phyloP scores from a whole-genome alignment of 73 alveolate genomes.

The Urostyla sp. region DNA sequence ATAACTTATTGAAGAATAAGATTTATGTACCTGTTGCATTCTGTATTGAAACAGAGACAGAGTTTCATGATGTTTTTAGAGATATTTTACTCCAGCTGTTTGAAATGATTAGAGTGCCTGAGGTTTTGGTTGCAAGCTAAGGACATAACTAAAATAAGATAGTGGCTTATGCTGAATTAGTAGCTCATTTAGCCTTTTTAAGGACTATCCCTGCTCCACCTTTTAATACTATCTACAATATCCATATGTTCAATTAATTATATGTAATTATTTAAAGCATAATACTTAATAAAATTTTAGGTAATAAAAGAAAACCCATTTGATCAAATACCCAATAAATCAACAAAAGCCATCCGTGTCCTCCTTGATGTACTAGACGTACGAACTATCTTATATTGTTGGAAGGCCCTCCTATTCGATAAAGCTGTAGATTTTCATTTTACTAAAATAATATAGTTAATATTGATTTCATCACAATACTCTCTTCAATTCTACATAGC shows the following conservation, averaged over 20 bases:
- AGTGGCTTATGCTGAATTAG: constrained; percentile 32
- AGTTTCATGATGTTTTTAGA: constrained; percentile 59
- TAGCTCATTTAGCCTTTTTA: constrained; percentile 44
- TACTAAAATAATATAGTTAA: background rate
- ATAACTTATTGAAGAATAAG: constrained; percentile 11
- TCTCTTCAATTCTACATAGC: constrained; percentile 43
- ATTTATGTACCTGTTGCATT: constrained; percentile 60
- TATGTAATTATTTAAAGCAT: too few species aligned
- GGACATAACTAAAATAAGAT: constrained; percentile 19
- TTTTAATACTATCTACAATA: constrained; percentile 31
- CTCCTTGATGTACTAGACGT: constrained; percentile 48
- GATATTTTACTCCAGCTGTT: constrained; percentile 23
- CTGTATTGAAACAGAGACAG: constrained; percentile 58
- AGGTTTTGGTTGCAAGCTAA: background rate
- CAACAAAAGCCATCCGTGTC: background rate
- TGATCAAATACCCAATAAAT: constrained; percentile 35
- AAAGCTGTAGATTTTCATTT: constrained; percentile 6
- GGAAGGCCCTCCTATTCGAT: constrained; percentile 61
- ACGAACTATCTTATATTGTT: constrained; percentile 36
- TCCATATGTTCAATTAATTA: constrained; percentile 7
- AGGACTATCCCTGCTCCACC: constrained; percentile 62
- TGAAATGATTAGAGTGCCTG: constrained; percentile 44
- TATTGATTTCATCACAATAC: constrained; percentile 35
- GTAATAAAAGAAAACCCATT: constrained; percentile 27
- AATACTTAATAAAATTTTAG: background rate